Percentiles rank a stretch among this genome's conserved stretches.
These are phyloP conservation scores for Suillus spraguei DNA, from an alignment of 768 basidiomycete species.

Conservation along the genomic window DNA sequence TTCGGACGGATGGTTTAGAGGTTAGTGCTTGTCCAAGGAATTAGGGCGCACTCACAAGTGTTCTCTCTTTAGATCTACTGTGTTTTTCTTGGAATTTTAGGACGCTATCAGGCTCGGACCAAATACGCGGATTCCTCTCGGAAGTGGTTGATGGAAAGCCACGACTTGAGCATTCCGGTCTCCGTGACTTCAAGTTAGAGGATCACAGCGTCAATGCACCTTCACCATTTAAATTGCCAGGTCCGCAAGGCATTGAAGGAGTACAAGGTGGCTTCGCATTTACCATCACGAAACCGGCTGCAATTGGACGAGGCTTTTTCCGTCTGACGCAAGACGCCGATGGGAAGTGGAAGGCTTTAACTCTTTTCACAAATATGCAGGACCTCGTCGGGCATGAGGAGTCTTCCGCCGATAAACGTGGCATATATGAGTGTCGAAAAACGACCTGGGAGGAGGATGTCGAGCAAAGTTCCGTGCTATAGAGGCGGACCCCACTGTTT, in stretches of 20 bases:
- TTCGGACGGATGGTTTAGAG: not conserved
- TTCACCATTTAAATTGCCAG: constrained; percentile 82
- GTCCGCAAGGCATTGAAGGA: constrained; percentile 41
- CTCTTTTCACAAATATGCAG: constrained; percentile 58
- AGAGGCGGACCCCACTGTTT: constrained; percentile 29
- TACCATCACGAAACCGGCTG: constrained; percentile 76
- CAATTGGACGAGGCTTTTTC: constrained; percentile 23
- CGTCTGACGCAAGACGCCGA: constrained; percentile 25
- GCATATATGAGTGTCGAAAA: not conserved
- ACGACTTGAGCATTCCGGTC: not conserved
- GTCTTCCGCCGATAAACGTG: constrained; percentile 33
- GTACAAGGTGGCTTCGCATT: constrained; percentile 41
- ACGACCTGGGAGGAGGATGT: not conserved
- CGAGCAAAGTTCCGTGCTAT: not conserved
- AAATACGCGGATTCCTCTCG: not conserved
- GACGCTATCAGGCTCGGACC: not conserved
- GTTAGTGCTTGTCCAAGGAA: not conserved
- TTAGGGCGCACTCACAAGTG: not conserved
- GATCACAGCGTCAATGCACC: constrained; percentile 69
- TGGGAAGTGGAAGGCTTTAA: constrained; percentile 58
- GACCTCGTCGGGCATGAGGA: constrained; percentile 53
- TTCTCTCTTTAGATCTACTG: not conserved
- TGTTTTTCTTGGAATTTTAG: constrained; percentile 6
- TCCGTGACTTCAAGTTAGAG: not conserved
- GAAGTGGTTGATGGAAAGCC: not conserved